These are phyloP conservation scores for Phallus indusiatus DNA, from an alignment of 768 basidiomycete species.

Conservation along the genomic window DNA sequence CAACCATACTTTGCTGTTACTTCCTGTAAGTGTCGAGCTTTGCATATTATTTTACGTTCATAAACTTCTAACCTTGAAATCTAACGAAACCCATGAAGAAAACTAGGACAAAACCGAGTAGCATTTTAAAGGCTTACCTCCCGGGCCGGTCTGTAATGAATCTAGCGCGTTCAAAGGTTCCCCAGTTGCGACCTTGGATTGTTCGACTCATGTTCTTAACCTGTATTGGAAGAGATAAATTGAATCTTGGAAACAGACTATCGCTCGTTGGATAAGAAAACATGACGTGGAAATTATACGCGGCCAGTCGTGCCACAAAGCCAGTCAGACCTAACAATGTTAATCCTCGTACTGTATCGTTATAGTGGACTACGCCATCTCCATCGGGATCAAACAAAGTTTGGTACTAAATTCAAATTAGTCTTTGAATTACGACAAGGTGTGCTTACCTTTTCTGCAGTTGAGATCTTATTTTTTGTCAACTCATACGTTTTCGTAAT, in stretches of 20 bases:
- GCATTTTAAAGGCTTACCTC: not conserved
- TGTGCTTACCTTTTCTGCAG: constrained; percentile 13
- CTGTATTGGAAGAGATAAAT: constrained; percentile 16
- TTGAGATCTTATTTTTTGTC: constrained; percentile 17
- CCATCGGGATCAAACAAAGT: constrained; percentile 21
- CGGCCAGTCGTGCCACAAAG: constrained; percentile 14
- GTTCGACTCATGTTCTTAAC: constrained; percentile 16
- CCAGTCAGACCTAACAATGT: constrained; percentile 17
- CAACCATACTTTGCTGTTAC: not conserved
- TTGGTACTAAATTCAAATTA: constrained; percentile 11
- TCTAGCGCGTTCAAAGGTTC: constrained; percentile 17
- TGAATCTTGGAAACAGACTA: constrained; percentile 16
- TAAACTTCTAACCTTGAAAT: not conserved
- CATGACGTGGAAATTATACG: constrained; percentile 17
- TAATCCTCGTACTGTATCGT: constrained; percentile 17
- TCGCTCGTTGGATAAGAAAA: constrained; percentile 19
- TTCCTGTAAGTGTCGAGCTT: not conserved
- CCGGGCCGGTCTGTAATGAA: constrained; percentile 13
- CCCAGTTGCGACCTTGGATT: constrained; percentile 21
- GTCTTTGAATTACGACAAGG: not conserved
- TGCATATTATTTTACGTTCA: too few relatives aligned
- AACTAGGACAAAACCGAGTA: not conserved
- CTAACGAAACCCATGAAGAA: not conserved
- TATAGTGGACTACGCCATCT: constrained; percentile 16
- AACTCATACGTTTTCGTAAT: constrained; percentile 14